Evolutionary conservation across 805 yeast genomes (phyloP).

Genomic region (Kazachstania psychrophila): DNA sequence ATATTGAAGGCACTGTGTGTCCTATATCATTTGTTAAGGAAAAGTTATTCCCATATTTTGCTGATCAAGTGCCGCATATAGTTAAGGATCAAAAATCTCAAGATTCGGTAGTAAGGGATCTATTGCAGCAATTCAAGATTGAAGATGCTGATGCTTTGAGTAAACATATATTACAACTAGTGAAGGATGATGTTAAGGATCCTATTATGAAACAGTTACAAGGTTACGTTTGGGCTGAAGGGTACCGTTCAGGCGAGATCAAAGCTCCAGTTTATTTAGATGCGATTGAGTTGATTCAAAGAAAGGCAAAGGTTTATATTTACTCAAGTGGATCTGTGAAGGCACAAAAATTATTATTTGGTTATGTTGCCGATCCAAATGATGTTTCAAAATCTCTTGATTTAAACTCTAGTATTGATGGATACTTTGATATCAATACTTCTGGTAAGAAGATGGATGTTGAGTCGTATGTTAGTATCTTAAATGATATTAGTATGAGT

Average conservation of each 20-base stretch:
- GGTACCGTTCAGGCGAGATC: slow-evolving; percentile 69
- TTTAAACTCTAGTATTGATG: slow-evolving; percentile 44
- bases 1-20: slow-evolving; percentile 90
- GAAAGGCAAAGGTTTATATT: slow-evolving; percentile 48
- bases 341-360: slow-evolving; percentile 76
- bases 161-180: slow-evolving; percentile 47
- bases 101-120: slow-evolving; percentile 8
- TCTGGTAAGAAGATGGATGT: slow-evolving; percentile 61
- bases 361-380: slow-evolving; percentile 41
- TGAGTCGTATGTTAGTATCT: slow-evolving; percentile 51
- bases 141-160: slow-evolving; percentile 29
- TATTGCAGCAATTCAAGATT: slow-evolving; percentile 23
- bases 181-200: slow-evolving; percentile 63
- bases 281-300: slow-evolving; percentile 48
- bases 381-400: slow-evolving; percentile 32
- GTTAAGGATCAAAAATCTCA: slow-evolving; percentile 22
- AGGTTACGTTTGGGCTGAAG: slow-evolving; percentile 73
- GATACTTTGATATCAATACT: slow-evolving; percentile 79
- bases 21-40: slow-evolving; percentile 85
- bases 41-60: slow-evolving; percentile 65
- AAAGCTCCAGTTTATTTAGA: slow-evolving; percentile 71
- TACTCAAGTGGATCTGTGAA: slow-evolving; percentile 85
- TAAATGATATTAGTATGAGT: slow-evolving; percentile 31
- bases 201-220: slow-evolving; percentile 69
- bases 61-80: slow-evolving; percentile 38